Evolutionary conservation across 306 rosid species (phyloP).

Genomic region (Bauhinia variegata): DNA sequence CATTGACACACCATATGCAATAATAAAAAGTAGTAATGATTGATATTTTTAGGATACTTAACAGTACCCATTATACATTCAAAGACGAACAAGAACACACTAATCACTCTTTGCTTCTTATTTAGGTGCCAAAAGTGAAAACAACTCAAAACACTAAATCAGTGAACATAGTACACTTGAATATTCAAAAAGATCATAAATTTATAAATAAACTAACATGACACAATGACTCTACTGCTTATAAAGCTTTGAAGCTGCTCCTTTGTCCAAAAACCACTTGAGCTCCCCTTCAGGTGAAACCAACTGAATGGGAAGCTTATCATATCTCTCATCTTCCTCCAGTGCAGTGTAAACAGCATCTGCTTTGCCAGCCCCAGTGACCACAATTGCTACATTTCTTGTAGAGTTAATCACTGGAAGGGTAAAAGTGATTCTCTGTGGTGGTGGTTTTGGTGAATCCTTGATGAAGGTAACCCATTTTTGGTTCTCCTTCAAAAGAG

Average conservation of each 20-base stretch:
- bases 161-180: too few species aligned
- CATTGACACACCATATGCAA: too few species aligned
- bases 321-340: constrained; percentile 34
- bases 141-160: too few species aligned
- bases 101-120: too few species aligned
- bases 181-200: too few species aligned
- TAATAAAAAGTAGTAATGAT: too few species aligned
- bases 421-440: constrained; percentile 62
- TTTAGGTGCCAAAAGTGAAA: too few species aligned
- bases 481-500: constrained; percentile 50
- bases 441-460: constrained; percentile 70
- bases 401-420: constrained; percentile 62
- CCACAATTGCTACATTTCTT: constrained; percentile 54
- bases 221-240: too few species aligned
- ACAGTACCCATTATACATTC: too few species aligned
- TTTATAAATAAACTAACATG: too few species aligned
- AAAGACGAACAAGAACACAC: too few species aligned
- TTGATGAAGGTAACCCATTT: constrained; percentile 60
- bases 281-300: constrained; percentile 57
- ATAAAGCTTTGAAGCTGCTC: constrained; percentile 57
- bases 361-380: constrained; percentile 51
- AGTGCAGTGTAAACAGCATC: constrained; percentile 51
- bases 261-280: constrained; percentile 63
- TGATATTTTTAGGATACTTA: too few species aligned
- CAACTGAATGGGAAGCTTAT: constrained; percentile 48